Evolutionary conservation across 1,284 basidiomycete genomes (phyloP), one percentile per base, ranked within the genome.

Genomic region (Blastosporella zonata): DNA sequence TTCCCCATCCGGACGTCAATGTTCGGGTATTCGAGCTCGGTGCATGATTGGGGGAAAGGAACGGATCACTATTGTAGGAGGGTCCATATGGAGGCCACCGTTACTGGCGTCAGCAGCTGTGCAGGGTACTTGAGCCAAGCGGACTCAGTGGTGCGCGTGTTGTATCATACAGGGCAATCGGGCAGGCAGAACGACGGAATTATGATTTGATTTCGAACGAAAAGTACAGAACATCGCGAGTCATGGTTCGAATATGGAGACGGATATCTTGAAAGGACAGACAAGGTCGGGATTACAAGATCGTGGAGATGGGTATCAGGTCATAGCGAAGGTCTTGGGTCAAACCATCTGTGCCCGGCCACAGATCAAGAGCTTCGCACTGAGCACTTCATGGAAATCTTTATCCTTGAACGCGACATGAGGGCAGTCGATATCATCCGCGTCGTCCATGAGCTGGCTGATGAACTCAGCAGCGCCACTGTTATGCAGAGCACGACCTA

Each of bases 401-500:
- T 56, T 33, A 12, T 41, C 44, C 22, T 46, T 31, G 28, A 47
- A 18, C 29, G 28, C 46, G 22, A 44, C 28, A 47, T 50, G 54
- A 35, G 42, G 55, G 23, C 35, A 52, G 23, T 55, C 45, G 2
- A 40, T 35, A 28, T 55, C 57, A 33, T 55, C 51, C 10, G 50
- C 57, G 10, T 58, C 55, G 7, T 49, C 41, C 42, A 56, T 55
- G 27, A 59, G 40, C 21, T 57, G 45, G 17, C 36, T 27, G 33
- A 60, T 58, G 29, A 59, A 45, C 5, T 54, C 47, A 2, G 54
- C 57, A 20, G 57, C 57, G 13, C 57, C 57, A 36, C 53, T 59
- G 22, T 42, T 55, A 31, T 52, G 38, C 34, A 61, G 42, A 6
- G 57, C 55, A 28, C 57, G 57, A n/a, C 53, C 51, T 25, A 58